These are phyloP conservation scores for Oidiodendron maius DNA, from an alignment of 495 filamentous ascomycete species.

Conservation along the genomic window DNA sequence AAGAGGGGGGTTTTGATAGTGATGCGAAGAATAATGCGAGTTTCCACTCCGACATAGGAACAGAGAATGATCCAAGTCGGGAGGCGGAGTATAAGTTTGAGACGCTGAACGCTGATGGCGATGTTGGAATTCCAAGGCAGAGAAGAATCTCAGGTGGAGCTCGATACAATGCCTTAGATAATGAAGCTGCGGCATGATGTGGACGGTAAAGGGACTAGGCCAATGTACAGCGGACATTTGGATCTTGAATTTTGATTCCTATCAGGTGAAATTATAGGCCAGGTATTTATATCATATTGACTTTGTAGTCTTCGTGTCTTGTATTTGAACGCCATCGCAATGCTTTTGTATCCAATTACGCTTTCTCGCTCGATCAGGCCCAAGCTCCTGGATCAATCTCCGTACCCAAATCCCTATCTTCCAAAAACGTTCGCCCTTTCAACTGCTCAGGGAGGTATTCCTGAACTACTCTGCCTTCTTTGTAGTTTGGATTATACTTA, in stretches of 20 bases:
- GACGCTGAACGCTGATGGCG: constrained; percentile 30
- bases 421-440: constrained; percentile 64
- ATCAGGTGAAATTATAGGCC: not conserved
- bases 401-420: constrained; percentile 74
- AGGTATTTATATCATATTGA: not conserved
- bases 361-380: constrained; percentile 2
- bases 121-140: constrained; percentile 31
- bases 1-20: constrained; percentile 47
- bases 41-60: constrained; percentile 54
- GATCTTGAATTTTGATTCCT: not conserved
- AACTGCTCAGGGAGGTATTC: constrained; percentile 82
- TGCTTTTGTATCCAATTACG: not conserved
- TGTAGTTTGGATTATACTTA: constrained; percentile 92
- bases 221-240: not conserved
- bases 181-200: constrained; percentile 24
- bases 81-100: constrained; percentile 42
- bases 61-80: constrained; percentile 56
- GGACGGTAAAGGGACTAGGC: not conserved
- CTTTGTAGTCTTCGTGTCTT: not conserved
- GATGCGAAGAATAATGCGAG: constrained; percentile 47
- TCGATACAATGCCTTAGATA: constrained; percentile 36
- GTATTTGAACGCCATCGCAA: constrained; percentile 7
- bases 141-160: constrained; percentile 31
- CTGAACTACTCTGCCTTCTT: constrained; percentile 77
- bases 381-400: constrained; percentile 56